Evolutionary conservation across 2,329 filamentous ascomycete species (phyloP).

Genomic region (Capronia americana): DNA sequence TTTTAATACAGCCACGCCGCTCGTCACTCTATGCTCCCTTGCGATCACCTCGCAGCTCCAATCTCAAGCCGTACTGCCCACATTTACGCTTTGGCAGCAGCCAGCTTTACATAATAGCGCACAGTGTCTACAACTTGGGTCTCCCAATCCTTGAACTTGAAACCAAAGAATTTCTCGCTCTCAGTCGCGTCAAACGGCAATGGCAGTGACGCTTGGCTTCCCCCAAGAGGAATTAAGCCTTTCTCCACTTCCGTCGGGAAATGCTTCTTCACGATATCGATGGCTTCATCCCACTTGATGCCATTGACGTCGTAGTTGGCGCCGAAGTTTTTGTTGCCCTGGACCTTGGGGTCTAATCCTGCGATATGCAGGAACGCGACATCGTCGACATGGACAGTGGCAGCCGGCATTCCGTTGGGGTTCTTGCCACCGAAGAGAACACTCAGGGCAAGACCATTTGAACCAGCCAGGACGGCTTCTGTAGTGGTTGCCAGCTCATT

Average conservation of each 20-base stretch:
- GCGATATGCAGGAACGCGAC: conserved; percentile 44
- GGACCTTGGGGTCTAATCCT: conserved; percentile 36
- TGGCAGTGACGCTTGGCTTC: conserved; percentile 62
- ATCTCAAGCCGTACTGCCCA: neutral
- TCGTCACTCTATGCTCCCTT: neutral
- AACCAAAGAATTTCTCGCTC: conserved; percentile 49
- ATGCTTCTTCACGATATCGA: conserved; percentile 51
- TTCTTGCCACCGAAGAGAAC: conserved; percentile 26
- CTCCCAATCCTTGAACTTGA: conserved; percentile 50
- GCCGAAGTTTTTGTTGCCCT: conserved; percentile 34
- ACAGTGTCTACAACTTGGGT: conserved; percentile 42
- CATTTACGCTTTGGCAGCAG: neutral
- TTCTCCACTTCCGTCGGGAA: conserved; percentile 49
- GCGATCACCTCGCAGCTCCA: neutral
- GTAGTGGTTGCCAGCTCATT: conserved; percentile 41
- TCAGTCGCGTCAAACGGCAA: conserved; percentile 56
- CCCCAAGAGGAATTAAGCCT: conserved; percentile 52
- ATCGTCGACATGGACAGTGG: conserved; percentile 42
- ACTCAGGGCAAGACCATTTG: conserved; percentile 37
- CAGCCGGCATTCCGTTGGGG: conserved; percentile 18
- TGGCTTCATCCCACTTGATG: conserved; percentile 49
- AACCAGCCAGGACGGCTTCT: conserved; percentile 32
- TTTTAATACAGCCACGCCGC: neutral
- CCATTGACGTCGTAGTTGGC: conserved; percentile 25
- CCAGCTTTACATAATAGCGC: conserved; percentile 28